Evolutionary conservation across 2,329 filamentous ascomycete genomes (phyloP), one percentile per base, ranked within the genome.

Genomic region (Mycogone perniciosa): DNA sequence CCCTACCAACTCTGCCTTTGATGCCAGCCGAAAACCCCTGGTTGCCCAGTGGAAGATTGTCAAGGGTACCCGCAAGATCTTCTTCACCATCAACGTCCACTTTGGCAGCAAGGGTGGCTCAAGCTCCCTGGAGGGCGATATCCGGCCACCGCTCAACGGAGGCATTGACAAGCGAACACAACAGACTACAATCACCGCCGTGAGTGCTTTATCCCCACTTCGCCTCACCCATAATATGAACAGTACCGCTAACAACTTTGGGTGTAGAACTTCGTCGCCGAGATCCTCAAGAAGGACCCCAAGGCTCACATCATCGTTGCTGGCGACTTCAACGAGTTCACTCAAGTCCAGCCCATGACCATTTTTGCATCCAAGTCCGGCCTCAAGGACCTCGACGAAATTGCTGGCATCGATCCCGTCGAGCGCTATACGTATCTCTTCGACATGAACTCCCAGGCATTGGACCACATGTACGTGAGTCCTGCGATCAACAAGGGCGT

Each of bases 1-100:
- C 46, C 84, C 84, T 0, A 56, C 62, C 26, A 83, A 84, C 62
- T 57, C 61, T 4, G 83, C 81, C 1, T 89, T 81, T 79, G 68
- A 67, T 3, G 69, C 69, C 44, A 83, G 76, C 60, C 79, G 85
- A 51, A 88, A 88, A 69, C 85, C 85, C 2, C 70, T 88, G 0
- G 82, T 74, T 0, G 85, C 85, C 4, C 74, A 77, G 52, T 89
- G 84, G 82, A 76, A 79, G 60, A 75, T 80, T 0, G 67, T 80
- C 33, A 74, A 76, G 51, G 75, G 74, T 3, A 67, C 65, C 30
- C 70, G 73, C 52, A 76, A 74, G 54, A 61, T 67, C 0, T 83
- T 88, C 67, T 88, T 86, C 66, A 87, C 85, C 2, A 72, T 89
- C 55, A 88, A 88, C 60, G 81, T 88, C 37, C 85, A 88, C 68